phyloP scores from a whole-genome alignment of 805 yeast genomes.

The Candida patagonica region DNA sequence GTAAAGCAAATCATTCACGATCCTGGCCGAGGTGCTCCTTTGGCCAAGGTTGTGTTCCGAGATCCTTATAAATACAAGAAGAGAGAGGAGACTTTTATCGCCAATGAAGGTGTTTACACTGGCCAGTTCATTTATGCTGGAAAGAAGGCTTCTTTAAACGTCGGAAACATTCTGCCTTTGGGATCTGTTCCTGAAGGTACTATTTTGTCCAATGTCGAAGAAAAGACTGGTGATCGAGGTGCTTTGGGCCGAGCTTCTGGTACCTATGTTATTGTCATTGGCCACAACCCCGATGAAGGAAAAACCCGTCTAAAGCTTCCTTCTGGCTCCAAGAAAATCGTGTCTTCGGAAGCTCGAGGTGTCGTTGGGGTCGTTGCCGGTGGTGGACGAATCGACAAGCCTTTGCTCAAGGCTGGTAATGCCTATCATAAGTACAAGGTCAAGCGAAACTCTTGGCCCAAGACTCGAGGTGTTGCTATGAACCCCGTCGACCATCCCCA shows the following conservation, averaged over 20 bases:
- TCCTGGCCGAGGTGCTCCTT: slow-evolving; percentile 99
- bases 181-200: slow-evolving; percentile 99
- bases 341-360: slow-evolving; percentile 97
- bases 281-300: slow-evolving; percentile 98
- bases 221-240: slow-evolving; percentile 99
- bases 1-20: slow-evolving; percentile 98
- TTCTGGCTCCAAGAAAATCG: slow-evolving; percentile 96
- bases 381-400: slow-evolving; percentile 99
- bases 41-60: slow-evolving; percentile 97
- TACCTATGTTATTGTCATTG: slow-evolving; percentile 97
- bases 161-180: slow-evolving; percentile 93
- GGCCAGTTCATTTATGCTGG: slow-evolving; percentile 99
- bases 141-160: slow-evolving; percentile 91
- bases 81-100: slow-evolving; percentile 98
- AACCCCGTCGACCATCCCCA: slow-evolving; percentile 99
- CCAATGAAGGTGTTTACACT: slow-evolving; percentile 99
- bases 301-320: slow-evolving; percentile 99
- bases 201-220: slow-evolving; percentile 96
- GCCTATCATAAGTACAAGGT: slow-evolving; percentile 99
- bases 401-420: slow-evolving; percentile 99
- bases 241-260: slow-evolving; percentile 99
- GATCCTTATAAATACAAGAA: slow-evolving; percentile 98
- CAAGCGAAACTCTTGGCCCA: slow-evolving; percentile 99
- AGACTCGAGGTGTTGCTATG: slow-evolving; percentile 99
- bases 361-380: slow-evolving; percentile 99